These are phyloP conservation scores for Tolypocladium endophyticum DNA, from an alignment of 2,329 filamentous ascomycete species.

Conservation along the genomic window DNA sequence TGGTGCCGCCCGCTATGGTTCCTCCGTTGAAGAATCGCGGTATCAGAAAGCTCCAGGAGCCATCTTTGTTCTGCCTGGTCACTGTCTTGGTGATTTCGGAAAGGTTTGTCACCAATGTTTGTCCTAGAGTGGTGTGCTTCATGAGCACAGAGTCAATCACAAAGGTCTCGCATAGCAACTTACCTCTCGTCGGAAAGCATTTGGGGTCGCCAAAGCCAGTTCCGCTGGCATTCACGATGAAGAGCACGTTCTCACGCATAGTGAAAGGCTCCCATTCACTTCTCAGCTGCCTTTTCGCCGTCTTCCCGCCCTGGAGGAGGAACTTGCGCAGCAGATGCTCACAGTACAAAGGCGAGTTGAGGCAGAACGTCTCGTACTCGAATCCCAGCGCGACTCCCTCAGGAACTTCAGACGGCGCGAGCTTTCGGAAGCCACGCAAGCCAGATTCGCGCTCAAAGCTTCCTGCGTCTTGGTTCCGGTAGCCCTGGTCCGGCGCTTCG, in stretches of 20 bases:
- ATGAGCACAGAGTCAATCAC: not conserved
- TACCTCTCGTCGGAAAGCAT: constrained; percentile 23
- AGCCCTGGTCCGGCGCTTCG: constrained; percentile 30
- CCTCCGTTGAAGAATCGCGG: constrained; percentile 50
- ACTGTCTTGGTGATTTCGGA: constrained; percentile 26
- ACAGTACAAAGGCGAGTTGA: constrained; percentile 45
- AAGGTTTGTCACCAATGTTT: constrained; percentile 26
- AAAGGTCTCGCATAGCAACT: not conserved
- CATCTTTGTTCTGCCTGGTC: constrained; percentile 52
- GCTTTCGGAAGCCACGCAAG: constrained; percentile 14
- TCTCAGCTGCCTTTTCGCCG: constrained; percentile 14
- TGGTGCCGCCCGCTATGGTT: constrained; percentile 55
- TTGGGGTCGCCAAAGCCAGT: constrained; percentile 20
- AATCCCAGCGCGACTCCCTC: constrained; percentile 32
- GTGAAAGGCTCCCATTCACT: constrained; percentile 21
- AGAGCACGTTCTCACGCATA: constrained; percentile 9
- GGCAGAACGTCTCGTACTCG: constrained; percentile 43
- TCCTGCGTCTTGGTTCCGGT: constrained; percentile 18
- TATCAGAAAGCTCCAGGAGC: constrained; percentile 51
- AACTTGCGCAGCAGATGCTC: constrained; percentile 20
- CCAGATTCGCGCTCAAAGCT: constrained; percentile 18
- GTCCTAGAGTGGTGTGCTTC: constrained; percentile 11
- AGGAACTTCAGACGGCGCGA: constrained; percentile 26
- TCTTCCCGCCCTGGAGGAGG: constrained; percentile 17
- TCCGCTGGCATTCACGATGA: constrained; percentile 23